Base-by-base conservation (phyloP, 2,329 filamentous ascomycete genomes). In the Xenosphaeropsis pyriputrescens region DNA sequence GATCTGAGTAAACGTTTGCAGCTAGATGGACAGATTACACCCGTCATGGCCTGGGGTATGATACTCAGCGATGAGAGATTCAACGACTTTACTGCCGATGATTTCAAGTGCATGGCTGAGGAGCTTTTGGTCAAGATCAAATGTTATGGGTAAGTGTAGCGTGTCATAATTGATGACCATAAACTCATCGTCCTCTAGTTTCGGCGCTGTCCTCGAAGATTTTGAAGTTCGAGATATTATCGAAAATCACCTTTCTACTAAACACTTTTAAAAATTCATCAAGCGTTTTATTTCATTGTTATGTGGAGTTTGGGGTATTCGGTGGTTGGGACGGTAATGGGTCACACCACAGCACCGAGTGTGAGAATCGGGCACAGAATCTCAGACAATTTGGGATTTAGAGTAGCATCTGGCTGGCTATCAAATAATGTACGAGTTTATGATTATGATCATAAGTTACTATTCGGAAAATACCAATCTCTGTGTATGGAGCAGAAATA, bases 21-120 rank as follows among this genome's bases (percentile, higher is more conserved):
- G 48, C 73, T 91, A 2, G 84, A 91, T 43, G 85, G 85, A 37
- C 85, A 93, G 60, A 84, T 96, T 50, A 96, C 89, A 14, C 91
- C 91, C 0, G 83, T 95, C 47, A 93, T 93, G 85, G 88, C 88
- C 1, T 89, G 91, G 75, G 81, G 85, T 36, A 81, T 84, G 60
- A 70, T 96, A 36, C 64, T 85, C 44, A 70, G 67, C 34, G 79
- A 91, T 57, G 73, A 80, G 29, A 67, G 79, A 43, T 75, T 88
- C 45, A 54, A 55, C 5, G 74, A 80, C 47, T 60, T 95, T 46
- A 73, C 65, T 13, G 58, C 62, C 37, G 68, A 73, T 30, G 85
- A 95, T 51, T 75, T 94, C 47, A 66, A 70, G 48, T 69, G 65
- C 44, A 66, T 95, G 46, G 76, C 81, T 36, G 75, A 78, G 36